Conservation (phyloP, 2,329 filamentous ascomycete species). For the Myriosclerotinia duriaeana region DNA sequence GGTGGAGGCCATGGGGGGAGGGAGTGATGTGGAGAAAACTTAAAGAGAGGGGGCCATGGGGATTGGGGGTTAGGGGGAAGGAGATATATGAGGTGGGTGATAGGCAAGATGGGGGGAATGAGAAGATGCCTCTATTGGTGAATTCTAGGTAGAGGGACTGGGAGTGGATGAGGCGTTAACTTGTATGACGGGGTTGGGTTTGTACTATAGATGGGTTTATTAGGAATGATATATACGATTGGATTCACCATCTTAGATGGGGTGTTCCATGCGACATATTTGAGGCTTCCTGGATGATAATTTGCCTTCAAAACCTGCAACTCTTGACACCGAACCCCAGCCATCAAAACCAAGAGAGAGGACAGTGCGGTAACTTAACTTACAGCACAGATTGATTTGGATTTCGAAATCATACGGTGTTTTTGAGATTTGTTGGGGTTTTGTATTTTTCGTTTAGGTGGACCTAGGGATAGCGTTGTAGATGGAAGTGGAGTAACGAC, state of each 20-base stretch:
- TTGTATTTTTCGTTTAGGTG: too few relatives aligned
- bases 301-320: too few relatives aligned
- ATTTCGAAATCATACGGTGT: too few relatives aligned
- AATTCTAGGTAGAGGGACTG: neutral
- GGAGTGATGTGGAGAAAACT: neutral
- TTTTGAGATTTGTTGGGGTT: too few relatives aligned
- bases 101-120: neutral
- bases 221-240: neutral
- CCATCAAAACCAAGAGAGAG: too few relatives aligned
- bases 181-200: neutral
- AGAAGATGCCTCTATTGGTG: neutral
- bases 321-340: too few relatives aligned
- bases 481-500: too few relatives aligned
- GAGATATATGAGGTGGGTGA: neutral
- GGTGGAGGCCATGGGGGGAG: neutral
- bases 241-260: too few relatives aligned
- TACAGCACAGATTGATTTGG: too few relatives aligned
- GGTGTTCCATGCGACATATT: neutral
- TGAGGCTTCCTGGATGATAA: too few relatives aligned
- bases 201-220: neutral
- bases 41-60: neutral
- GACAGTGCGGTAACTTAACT: too few relatives aligned
- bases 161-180: neutral
- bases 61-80: neutral
- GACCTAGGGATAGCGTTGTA: too few relatives aligned